Base-by-base conservation (phyloP, 1,284 basidiomycete genomes). In the Pyrrhoderma lamaoense region DNA sequence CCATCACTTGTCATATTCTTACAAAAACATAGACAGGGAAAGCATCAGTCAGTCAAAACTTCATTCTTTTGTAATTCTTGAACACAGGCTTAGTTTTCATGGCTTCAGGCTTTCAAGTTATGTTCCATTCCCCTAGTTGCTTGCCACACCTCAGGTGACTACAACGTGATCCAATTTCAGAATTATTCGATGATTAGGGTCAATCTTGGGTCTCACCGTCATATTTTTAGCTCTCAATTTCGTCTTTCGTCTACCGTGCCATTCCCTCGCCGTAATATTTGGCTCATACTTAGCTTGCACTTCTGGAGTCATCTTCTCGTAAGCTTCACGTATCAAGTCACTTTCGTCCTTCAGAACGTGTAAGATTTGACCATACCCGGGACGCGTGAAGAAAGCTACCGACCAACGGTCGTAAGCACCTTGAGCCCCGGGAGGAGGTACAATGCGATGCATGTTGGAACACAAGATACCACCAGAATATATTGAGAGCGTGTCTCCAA, bases 371-470 rank as follows among this genome's bases (percentile, higher is more conserved):
- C 67, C 68, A 61, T 82, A 73, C 11, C 77, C 76, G 0, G 80
- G 82, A 13, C 82, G 72, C 0, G 73, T 75, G 63, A 84, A 84
- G 62, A 74, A 85, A 0, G 79, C 80, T 3, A 82, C 65, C 2
- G 79, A 81, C 71, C 73, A 80, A 34, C 82, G 72, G 34, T 73
- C 72, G 21, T 69, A 58, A 8, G 64, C 56, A 2, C 64, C 65
- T 63, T 82, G 79, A 0, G 74, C 75, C 0, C 76, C 69, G 4
- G 54, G 54, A 4, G 51, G 45, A 14, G 49, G 49, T 8, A 54
- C 49, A 3, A 75, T 73, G 11, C 74, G 73, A 59, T 81, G 77
- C 39, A 80, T 63, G 57, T 77, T 79, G 14, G 76, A 79, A 22
- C 73, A 68, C 21, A 82, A 67, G 37, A 82, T 72, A 1, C 80